These are phyloP conservation scores for Suillus lakei DNA, from an alignment of 768 basidiomycete genomes.

Conservation along the genomic window DNA sequence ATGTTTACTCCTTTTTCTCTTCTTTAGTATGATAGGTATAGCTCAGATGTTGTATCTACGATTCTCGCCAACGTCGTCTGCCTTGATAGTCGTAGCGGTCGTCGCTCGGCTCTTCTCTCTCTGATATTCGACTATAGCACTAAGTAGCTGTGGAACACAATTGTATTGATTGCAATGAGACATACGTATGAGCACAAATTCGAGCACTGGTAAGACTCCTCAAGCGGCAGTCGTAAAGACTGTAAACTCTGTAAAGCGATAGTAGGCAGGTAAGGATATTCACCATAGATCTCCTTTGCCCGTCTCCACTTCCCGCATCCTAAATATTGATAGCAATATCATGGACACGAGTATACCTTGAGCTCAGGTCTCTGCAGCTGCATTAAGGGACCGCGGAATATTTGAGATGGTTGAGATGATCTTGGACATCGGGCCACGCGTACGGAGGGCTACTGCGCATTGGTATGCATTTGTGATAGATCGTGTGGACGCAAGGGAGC, in stretches of 20 bases:
- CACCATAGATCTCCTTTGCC: neutral
- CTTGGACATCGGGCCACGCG: neutral
- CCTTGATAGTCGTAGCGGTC: too few relatives aligned
- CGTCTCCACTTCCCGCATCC: neutral
- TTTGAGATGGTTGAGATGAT: too few relatives aligned
- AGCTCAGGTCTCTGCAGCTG: neutral
- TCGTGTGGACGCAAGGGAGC: too few relatives aligned
- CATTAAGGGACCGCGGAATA: neutral
- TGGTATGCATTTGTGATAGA: neutral
- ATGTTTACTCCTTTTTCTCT: too few relatives aligned
- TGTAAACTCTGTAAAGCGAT: neutral
- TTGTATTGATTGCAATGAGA: neutral
- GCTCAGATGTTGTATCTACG: too few relatives aligned
- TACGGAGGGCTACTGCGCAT: neutral
- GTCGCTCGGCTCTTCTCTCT: too few relatives aligned
- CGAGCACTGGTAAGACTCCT: neutral
- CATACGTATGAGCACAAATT: neutral
- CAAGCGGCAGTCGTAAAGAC: neutral
- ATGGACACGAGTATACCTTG: neutral
- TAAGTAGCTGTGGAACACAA: neutral
- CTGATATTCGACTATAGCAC: too few relatives aligned
- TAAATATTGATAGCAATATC: too few relatives aligned
- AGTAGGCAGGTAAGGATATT: neutral
- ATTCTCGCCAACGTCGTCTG: too few relatives aligned
- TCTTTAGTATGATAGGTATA: too few relatives aligned